Evolutionary conservation across 768 basidiomycete species (phyloP), one percentile per base, ranked within the genome.

Genomic region (Agaricus bisporus): DNA sequence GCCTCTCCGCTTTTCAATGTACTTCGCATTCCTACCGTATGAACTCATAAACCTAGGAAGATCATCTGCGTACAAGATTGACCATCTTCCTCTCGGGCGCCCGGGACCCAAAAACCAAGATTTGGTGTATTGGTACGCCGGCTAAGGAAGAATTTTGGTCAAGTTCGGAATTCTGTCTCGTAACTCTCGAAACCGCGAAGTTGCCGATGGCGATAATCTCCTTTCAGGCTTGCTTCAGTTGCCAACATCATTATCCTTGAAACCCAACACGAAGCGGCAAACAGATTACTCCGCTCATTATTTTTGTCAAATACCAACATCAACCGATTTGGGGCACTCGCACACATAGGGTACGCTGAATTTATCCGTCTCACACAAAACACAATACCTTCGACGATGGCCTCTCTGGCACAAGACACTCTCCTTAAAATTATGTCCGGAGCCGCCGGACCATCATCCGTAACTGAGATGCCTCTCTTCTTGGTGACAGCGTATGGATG

Each of bases 161-260:
- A n/a, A n/a, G n/a, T n/a, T n/a, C n/a, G n/a, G n/a, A n/a, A 2
- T 77, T 73, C 59, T 72, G 73, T 47, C 73, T 72, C 1, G 68
- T 75, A 60, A 75, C 74, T 0, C 66, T 74, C 1, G 76, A 32
- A 75, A 77, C 55, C 74, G 76, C 58, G 74, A 76, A 56, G 76
- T 76, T 48, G 76, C 76, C 60, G 66, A 68, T 14, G 74, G 75
- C 14, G 69, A 73, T 48, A 67, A 69, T 38, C 62, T 68, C 9
- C 64, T 75, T 4, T 69, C 68, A 12, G 59, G 60, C 26, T 73
- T 73, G 61, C 58, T n/a, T n/a, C n/a, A n/a, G n/a, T 75, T 36
- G 55, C 59, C 49, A 73, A 73, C 49, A 68, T 78, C 54, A 74
- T 67, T 54, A 78, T 77, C 65, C 61, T 77, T 53, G 60, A 71